Base-by-base conservation (phyloP, 139 green algal species). In the Klebsormidium nitens region DNA sequence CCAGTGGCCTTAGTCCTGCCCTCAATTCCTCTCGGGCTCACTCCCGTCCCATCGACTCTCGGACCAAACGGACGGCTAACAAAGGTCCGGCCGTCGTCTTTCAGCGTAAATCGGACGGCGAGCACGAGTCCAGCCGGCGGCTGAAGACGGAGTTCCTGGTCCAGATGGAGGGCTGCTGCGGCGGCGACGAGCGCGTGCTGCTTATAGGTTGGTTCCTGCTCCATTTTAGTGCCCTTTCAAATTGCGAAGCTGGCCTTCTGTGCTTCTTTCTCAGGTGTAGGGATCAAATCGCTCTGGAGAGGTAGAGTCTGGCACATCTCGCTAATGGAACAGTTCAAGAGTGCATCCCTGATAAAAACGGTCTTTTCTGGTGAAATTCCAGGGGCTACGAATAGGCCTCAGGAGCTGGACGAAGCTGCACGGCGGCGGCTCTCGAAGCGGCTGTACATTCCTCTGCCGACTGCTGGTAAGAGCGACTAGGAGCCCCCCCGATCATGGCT, bases 81-180 rank as follows among this genome's bases (percentile, higher is more conserved):
- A n/a, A n/a, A n/a, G n/a, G n/a, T n/a, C 91, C 91, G 0, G 78
- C 85, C 1, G 91, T 98, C 66, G 95, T 98, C 66, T 97, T 98
- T 95, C 6, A 90, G 83, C 6, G 90, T 85, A 1, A 87, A 92
- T 44, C 62, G 57, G 74, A 82, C 77, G 86, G 87, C 5, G 92
- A 97, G 86, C 92, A 97, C 81, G 92, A 97, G 77, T 86, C 93
- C 40, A 95, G 86, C 69, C 75, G 93, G 42, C 83, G 93, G 5
- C 65, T 98, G 5, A 98, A 98, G 83, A 99, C 93, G 0, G 90
- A 99, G 81, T 88, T 99, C 74, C 83, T 99, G 62, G 84, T 98
- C 35, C 88, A 97, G 73, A 97, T 98, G 90, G 93, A 99, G 69
- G 79, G 88, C 5, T 83, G 36, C 36, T 44, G 32, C 26, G 60